These are phyloP conservation scores for Wolfiporia cocos DNA, from an alignment of 1,284 basidiomycete species.

Conservation along the genomic window DNA sequence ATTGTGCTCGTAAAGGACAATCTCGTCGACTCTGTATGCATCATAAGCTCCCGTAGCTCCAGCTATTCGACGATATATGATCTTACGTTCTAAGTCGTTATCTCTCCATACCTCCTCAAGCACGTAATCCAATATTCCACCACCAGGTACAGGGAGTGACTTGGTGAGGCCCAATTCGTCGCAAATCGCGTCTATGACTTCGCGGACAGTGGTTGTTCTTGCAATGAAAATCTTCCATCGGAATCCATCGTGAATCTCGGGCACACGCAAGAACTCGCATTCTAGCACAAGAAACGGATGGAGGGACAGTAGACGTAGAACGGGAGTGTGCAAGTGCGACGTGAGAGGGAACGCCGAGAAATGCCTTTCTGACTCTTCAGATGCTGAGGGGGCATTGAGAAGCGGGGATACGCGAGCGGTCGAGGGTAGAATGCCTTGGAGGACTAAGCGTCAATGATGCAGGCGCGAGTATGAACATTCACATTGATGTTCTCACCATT, in stretches of 20 bases:
- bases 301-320: slow-evolving; percentile 66
- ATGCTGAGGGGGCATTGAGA: slow-evolving; percentile 32
- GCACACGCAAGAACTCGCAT: slow-evolving; percentile 63
- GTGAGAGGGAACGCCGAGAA: slow-evolving; percentile 73
- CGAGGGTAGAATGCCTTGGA: slow-evolving; percentile 47
- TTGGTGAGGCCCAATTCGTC: slow-evolving; percentile 69
- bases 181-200: slow-evolving; percentile 47
- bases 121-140: slow-evolving; percentile 57
- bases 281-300: slow-evolving; percentile 53
- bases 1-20: slow-evolving; percentile 17
- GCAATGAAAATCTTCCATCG: slow-evolving; percentile 60
- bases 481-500: slow-evolving; percentile 65
- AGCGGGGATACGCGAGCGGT: slow-evolving; percentile 45
- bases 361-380: slow-evolving; percentile 39
- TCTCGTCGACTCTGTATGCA: slow-evolving; percentile 16
- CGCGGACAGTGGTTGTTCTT: slow-evolving; percentile 41
- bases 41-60: too few relatives aligned
- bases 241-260: slow-evolving; percentile 74
- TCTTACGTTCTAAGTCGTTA: slow-evolving; percentile 44
- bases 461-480: too few relatives aligned
- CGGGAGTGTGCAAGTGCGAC: slow-evolving; percentile 61
- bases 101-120: slow-evolving; percentile 60
- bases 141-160: slow-evolving; percentile 52
- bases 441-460: too few relatives aligned
- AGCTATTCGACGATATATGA: too few relatives aligned